Conservation (phyloP, 352 stramenopile species). For the Pythium pyrilobum region DNA sequence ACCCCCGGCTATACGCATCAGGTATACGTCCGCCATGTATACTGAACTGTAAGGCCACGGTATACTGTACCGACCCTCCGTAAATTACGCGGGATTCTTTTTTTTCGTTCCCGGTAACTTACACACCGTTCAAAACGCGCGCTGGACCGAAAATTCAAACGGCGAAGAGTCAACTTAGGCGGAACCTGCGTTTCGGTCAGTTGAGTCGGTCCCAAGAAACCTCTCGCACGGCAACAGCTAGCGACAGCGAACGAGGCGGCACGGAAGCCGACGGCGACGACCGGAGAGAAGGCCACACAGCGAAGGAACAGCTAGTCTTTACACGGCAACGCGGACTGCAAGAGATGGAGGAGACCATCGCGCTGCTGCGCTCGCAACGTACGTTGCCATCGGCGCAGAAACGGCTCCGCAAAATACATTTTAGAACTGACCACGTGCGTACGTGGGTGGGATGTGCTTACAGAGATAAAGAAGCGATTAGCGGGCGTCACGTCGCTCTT, state of each 20-base stretch:
- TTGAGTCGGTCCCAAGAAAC: constrained; percentile 11
- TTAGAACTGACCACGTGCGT: too few species aligned
- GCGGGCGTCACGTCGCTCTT: constrained; percentile 54
- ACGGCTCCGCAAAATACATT: too few species aligned
- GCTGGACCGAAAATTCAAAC: constrained; percentile 16
- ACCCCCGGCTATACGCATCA: too few species aligned
- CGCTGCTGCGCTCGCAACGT: constrained; percentile 60
- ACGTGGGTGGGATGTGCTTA: background rate
- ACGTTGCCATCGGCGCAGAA: background rate
- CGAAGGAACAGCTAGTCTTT: background rate
- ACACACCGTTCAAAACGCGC: constrained; percentile 1
- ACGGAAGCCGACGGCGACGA: constrained; percentile 10
- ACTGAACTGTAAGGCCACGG: background rate
- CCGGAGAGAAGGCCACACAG: background rate
- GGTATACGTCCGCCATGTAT: background rate
- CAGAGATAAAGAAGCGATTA: constrained; percentile 82
- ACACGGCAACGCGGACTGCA: too few species aligned
- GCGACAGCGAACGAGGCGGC: background rate
- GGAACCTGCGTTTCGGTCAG: too few species aligned
- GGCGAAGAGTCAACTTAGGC: constrained; percentile 9
- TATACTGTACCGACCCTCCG: background rate
- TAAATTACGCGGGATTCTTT: too few species aligned
- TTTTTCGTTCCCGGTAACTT: constrained; percentile 5
- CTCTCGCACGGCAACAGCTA: background rate
- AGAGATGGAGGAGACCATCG: constrained; percentile 53